Conservation (phyloP, 768 basidiomycete genomes). For the Trametes cingulata region DNA sequence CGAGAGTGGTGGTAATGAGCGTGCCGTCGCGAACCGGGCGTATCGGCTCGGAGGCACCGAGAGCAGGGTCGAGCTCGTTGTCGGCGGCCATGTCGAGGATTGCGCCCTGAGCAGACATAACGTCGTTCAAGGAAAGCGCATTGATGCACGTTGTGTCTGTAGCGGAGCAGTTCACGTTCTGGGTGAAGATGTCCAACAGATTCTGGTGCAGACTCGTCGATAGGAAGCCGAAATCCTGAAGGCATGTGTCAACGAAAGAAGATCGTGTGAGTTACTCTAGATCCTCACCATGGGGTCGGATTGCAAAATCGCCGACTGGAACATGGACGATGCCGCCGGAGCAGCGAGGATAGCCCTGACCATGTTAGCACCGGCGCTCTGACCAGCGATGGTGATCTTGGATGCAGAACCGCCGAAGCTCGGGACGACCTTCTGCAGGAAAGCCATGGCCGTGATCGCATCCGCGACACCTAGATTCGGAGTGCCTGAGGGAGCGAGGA, state of each 20-base stretch:
- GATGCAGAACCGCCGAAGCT: slow-evolving; percentile 66
- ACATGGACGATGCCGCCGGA: slow-evolving; percentile 70
- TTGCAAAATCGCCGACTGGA: slow-evolving; percentile 78
- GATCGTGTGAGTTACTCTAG: neutral
- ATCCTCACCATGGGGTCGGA: slow-evolving; percentile 80
- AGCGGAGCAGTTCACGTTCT: slow-evolving; percentile 46
- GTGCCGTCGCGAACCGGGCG: slow-evolving; percentile 67
- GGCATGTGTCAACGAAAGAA: neutral
- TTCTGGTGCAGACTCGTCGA: slow-evolving; percentile 50
- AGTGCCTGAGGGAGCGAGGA: slow-evolving; percentile 66
- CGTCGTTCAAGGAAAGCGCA: slow-evolving; percentile 46
- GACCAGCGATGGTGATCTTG: slow-evolving; percentile 77
- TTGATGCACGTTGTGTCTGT: slow-evolving; percentile 52
- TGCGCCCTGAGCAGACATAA: slow-evolving; percentile 55
- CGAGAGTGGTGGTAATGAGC: slow-evolving; percentile 68
- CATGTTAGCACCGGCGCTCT: slow-evolving; percentile 79
- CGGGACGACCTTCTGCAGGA: slow-evolving; percentile 56
- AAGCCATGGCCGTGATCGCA: slow-evolving; percentile 62
- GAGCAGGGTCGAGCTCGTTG: slow-evolving; percentile 48
- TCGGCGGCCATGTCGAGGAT: slow-evolving; percentile 43
- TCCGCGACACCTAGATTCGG: slow-evolving; percentile 76
- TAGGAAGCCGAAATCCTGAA: slow-evolving; percentile 73
- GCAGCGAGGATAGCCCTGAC: slow-evolving; percentile 74
- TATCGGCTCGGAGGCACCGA: slow-evolving; percentile 57
- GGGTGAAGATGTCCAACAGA: slow-evolving; percentile 55